phyloP scores from a whole-genome alignment of 345 rosid species.

The Bretschneidera sinensis region DNA sequence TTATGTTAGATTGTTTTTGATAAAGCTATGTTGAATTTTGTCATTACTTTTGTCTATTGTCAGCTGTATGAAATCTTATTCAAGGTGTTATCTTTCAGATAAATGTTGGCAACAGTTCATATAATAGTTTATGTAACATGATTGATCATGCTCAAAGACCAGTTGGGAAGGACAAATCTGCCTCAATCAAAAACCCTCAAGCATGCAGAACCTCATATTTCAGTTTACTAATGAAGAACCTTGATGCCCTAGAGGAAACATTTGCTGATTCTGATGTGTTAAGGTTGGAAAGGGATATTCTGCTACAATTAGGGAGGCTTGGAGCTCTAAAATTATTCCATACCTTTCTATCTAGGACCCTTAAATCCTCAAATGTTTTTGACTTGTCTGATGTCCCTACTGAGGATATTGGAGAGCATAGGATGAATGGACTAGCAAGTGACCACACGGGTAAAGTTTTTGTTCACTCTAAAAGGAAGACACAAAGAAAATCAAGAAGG shows the following conservation, averaged over 20 bases:
- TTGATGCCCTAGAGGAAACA: conserved; percentile 53
- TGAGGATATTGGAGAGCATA: conserved; percentile 15
- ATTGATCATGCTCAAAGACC: conserved; percentile 8
- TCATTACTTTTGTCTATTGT: neutral
- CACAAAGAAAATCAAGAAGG: conserved; percentile 41
- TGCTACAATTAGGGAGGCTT: conserved; percentile 53
- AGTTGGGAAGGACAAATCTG: conserved; percentile 3
- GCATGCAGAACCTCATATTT: conserved; percentile 29
- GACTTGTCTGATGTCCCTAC: conserved; percentile 31
- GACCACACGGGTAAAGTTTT: conserved; percentile 19
- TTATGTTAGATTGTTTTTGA: neutral
- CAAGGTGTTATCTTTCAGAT: conserved; percentile 28
- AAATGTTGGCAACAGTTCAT: conserved; percentile 27
- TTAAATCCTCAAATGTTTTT: conserved; percentile 24
- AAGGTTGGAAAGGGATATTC: conserved; percentile 57
- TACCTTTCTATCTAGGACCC: conserved; percentile 34
- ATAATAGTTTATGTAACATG: conserved; percentile 2
- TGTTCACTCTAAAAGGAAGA: conserved; percentile 36
- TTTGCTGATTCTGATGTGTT: conserved; percentile 40
- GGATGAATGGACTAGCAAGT: conserved; percentile 16
- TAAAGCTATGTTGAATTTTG: neutral
- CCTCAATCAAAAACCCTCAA: conserved; percentile 15
- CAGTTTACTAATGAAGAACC: conserved; percentile 61
- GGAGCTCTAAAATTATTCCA: conserved; percentile 61
- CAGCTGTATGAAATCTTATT: conserved; percentile 1